These are phyloP conservation scores for Plasmopara halstedii DNA, from an alignment of 352 stramenopile species.

Conservation along the genomic window DNA sequence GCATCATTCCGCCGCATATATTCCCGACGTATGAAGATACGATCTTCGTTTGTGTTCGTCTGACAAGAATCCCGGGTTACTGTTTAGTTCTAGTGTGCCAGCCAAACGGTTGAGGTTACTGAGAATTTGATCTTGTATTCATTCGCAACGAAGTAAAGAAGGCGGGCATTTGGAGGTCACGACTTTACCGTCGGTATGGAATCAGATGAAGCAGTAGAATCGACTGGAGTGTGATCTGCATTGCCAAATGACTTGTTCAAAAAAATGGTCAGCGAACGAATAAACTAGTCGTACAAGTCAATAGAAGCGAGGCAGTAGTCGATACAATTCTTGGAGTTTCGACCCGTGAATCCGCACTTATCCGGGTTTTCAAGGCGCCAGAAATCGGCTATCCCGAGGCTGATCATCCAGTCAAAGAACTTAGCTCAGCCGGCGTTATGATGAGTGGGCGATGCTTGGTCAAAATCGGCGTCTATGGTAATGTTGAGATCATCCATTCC, in stretches of 20 bases:
- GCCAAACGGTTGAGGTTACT: background rate
- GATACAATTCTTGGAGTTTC: background rate
- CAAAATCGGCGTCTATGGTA: background rate
- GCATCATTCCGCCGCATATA: background rate
- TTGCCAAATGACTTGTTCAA: background rate
- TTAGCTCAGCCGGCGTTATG: background rate
- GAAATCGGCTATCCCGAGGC: background rate
- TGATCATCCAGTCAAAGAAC: background rate
- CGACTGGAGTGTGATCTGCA: background rate
- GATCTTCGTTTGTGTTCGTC: constrained; percentile 3
- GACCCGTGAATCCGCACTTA: background rate
- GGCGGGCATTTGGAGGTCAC: background rate
- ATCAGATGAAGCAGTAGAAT: background rate
- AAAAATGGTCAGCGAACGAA: background rate
- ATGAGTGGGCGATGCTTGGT: background rate
- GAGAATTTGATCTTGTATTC: background rate
- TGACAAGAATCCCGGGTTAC: background rate
- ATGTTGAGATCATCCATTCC: background rate
- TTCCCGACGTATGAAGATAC: constrained; percentile 2
- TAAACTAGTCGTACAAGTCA: background rate
- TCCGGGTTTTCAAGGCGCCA: background rate
- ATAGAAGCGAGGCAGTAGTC: background rate
- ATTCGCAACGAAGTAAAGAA: background rate
- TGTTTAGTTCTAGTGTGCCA: background rate
- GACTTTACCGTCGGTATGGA: background rate